Conservation (phyloP, 1,284 basidiomycete genomes). For the Irpex lacteus region DNA sequence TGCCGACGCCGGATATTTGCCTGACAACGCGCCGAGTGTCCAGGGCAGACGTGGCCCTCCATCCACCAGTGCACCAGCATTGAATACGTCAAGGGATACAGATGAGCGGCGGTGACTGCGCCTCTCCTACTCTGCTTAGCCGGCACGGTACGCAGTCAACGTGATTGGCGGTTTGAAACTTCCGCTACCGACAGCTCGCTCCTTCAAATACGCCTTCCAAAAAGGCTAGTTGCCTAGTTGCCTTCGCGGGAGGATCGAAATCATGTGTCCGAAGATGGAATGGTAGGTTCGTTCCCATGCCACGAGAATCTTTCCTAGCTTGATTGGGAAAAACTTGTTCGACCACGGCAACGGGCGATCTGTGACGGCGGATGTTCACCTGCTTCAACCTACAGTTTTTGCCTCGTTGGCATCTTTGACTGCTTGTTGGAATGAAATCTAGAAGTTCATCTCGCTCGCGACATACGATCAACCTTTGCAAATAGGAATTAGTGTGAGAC, state of each 20-base stretch:
- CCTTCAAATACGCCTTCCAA: background rate
- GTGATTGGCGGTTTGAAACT: background rate
- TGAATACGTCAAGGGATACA: background rate
- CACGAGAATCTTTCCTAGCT: background rate
- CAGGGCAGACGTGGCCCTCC: background rate
- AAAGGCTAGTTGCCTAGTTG: background rate
- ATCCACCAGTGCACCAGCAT: background rate
- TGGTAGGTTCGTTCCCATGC: background rate
- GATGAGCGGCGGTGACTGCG: background rate
- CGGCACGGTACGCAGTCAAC: background rate
- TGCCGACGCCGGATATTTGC: background rate
- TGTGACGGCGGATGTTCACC: background rate
- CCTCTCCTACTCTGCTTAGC: background rate
- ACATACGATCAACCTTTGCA: background rate
- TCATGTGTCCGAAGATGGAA: background rate
- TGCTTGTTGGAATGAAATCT: background rate
- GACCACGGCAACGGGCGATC: background rate
- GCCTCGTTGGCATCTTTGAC: background rate
- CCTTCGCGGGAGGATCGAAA: conserved; percentile 14
- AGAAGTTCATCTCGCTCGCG: background rate
- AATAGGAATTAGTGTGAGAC: conserved; percentile 4
- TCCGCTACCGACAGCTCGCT: background rate
- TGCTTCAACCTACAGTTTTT: background rate
- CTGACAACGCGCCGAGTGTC: background rate
- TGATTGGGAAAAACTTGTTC: background rate